Conservation (phyloP, 2,329 filamentous ascomycete species). For the Clathrospora elynae region DNA sequence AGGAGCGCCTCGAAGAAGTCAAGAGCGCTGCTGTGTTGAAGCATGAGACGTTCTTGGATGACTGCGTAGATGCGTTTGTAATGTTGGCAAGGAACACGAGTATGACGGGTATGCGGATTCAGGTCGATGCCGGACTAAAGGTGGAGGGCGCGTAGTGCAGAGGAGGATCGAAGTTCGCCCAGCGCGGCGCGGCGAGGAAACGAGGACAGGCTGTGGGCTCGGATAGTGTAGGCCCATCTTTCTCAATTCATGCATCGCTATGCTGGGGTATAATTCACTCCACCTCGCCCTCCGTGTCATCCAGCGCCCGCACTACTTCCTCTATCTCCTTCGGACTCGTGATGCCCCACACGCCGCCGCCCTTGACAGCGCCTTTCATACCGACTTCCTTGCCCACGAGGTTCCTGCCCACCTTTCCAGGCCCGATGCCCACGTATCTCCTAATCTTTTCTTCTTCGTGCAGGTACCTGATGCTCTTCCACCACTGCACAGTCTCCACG, state of each 20-base stretch:
- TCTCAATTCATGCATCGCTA: not conserved
- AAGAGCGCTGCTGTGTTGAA: constrained; percentile 65
- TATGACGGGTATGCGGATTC: constrained; percentile 55
- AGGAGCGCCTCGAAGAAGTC: constrained; percentile 61
- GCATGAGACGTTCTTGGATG: constrained; percentile 58
- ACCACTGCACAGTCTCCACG: constrained; percentile 93
- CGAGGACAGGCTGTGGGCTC: too few species aligned
- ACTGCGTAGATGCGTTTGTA: constrained; percentile 62
- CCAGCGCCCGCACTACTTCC: constrained; percentile 52
- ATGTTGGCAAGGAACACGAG: constrained; percentile 61
- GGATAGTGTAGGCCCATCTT: too few species aligned
- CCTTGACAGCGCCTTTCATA: constrained; percentile 81
- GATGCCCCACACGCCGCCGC: constrained; percentile 91
- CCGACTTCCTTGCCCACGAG: constrained; percentile 95
- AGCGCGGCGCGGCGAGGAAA: too few species aligned
- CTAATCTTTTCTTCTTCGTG: constrained; percentile 81
- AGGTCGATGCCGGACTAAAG: constrained; percentile 48
- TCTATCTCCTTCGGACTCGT: constrained; percentile 70
- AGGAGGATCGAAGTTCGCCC: too few species aligned
- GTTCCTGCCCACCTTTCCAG: constrained; percentile 91
- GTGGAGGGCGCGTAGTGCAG: constrained; percentile 37
- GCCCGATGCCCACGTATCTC: constrained; percentile 89
- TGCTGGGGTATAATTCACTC: constrained; percentile 13
- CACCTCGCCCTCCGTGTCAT: constrained; percentile 50
- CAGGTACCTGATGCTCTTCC: constrained; percentile 88